Percentiles rank a stretch among this genome's conserved stretches.
These are phyloP conservation scores for Helotiales sp. DNA, from an alignment of 2,329 filamentous ascomycete species.

Conservation along the genomic window DNA sequence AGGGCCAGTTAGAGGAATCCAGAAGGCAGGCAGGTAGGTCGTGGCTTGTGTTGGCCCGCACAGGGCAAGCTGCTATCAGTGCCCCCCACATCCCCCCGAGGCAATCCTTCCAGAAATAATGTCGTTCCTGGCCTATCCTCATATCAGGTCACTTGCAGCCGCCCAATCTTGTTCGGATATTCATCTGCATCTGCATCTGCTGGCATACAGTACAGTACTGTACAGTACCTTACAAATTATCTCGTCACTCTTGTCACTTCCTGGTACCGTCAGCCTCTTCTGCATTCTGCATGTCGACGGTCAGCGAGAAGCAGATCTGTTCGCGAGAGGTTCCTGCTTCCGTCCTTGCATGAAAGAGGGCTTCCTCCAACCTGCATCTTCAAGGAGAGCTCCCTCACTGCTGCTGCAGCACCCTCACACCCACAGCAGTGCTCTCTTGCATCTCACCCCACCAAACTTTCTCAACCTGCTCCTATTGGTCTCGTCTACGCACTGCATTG, in stretches of 20 bases:
- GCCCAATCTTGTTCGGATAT: constrained; percentile 4
- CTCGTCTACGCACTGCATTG: constrained; percentile 11
- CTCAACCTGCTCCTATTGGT: constrained; percentile 15
- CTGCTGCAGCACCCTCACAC: constrained; percentile 16
- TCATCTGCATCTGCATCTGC: background rate
- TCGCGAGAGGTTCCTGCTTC: constrained; percentile 32
- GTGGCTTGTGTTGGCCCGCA: constrained; percentile 19
- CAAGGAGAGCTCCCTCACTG: constrained; percentile 22
- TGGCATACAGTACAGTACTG: too few relatives aligned
- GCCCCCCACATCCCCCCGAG: constrained; percentile 8
- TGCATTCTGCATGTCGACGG: constrained; percentile 20
- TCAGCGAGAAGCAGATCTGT: constrained; percentile 8
- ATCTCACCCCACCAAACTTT: constrained; percentile 13
- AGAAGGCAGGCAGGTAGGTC: background rate
- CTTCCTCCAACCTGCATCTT: constrained; percentile 26
- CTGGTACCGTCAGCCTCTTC: constrained; percentile 9
- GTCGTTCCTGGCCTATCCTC: constrained; percentile 2
- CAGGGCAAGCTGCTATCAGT: constrained; percentile 25
- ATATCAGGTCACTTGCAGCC: constrained; percentile 2
- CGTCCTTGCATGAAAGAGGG: constrained; percentile 28
- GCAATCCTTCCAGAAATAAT: constrained; percentile 24
- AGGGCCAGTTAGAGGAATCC: constrained; percentile 3
- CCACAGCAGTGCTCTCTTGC: constrained; percentile 11
- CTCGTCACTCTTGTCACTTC: background rate
- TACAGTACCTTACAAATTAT: background rate